Percentiles rank a stretch among this genome's conserved stretches.
phyloP scores from a whole-genome alignment of 768 basidiomycete species.

The Gymnopilus dilepis region DNA sequence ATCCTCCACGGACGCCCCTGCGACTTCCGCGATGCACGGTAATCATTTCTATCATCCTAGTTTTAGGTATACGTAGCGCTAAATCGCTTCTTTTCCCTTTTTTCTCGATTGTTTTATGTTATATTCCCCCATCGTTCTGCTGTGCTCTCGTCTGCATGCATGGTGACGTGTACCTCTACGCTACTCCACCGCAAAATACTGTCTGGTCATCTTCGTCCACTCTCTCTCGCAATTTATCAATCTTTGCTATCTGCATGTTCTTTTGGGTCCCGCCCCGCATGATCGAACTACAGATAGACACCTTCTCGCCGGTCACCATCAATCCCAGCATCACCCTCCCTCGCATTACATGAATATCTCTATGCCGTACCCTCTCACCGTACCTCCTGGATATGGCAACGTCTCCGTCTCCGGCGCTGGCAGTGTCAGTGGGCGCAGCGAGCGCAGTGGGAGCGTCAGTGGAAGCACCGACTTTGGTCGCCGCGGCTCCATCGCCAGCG shows the following conservation, averaged over 20 bases:
- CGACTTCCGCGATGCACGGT: constrained; percentile 30
- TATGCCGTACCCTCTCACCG: constrained; percentile 10
- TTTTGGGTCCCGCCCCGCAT: neutral
- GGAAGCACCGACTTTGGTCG: neutral
- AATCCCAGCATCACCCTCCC: neutral
- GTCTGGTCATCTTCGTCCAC: constrained; percentile 2
- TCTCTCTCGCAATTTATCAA: constrained; percentile 1
- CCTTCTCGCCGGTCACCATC: neutral
- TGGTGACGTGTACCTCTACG: neutral
- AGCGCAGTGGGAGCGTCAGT: constrained; percentile 1
- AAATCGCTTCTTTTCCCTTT: constrained; percentile 29
- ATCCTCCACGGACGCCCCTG: constrained; percentile 4
- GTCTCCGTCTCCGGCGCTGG: neutral
- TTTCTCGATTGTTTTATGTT: constrained; percentile 11
- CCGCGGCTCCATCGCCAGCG: neutral
- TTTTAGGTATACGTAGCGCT: constrained; percentile 39
- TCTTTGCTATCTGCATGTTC: neutral
- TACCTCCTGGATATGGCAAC: neutral
- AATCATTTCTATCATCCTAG: constrained; percentile 36
- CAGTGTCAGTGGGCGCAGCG: neutral
- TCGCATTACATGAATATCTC: constrained; percentile 11
- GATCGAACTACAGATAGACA: neutral
- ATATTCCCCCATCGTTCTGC: neutral
- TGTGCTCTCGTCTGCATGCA: constrained; percentile 2
- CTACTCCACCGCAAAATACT: constrained; percentile 1